Evolutionary conservation across 192 early-diverging fungal genomes (phyloP).

Genomic region (Dissophora ornata): DNA sequence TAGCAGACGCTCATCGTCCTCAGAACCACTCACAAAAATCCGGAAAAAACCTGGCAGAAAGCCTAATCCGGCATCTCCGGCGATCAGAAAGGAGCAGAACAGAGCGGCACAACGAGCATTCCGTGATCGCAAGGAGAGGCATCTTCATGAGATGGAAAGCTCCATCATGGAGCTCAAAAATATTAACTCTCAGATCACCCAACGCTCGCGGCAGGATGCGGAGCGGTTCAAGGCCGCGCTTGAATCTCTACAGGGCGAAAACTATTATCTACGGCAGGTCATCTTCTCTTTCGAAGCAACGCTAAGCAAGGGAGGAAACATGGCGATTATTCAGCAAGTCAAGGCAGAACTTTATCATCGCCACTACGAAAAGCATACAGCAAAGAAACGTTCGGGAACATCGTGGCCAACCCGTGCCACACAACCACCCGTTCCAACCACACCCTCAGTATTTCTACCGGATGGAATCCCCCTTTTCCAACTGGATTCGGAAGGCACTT

Average conservation of each 20-base stretch:
- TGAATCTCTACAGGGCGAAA: conserved; percentile 56
- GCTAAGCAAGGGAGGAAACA: conserved; percentile 35
- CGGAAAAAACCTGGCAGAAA: conserved; percentile 68
- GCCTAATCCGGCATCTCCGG: conserved; percentile 68
- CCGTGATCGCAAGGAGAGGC: conserved; percentile 84
- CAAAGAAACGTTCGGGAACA: conserved; percentile 8
- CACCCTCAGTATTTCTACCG: conserved; percentile 15
- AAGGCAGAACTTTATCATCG: conserved; percentile 48
- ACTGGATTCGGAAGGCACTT: background rate
- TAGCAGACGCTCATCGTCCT: conserved; percentile 2
- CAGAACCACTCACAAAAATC: conserved; percentile 46
- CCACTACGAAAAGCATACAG: conserved; percentile 43
- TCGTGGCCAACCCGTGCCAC: background rate
- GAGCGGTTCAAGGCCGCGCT: conserved; percentile 32
- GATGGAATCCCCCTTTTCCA: background rate
- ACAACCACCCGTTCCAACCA: background rate
- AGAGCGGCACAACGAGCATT: conserved; percentile 90
- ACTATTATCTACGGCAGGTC: conserved; percentile 57
- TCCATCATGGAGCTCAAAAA: conserved; percentile 73
- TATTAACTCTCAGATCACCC: conserved; percentile 56
- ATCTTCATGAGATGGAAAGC: conserved; percentile 78
- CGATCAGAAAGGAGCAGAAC: conserved; percentile 80
- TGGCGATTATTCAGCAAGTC: conserved; percentile 38
- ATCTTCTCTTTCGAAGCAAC: conserved; percentile 57
- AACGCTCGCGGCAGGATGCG: conserved; percentile 41